Base-by-base conservation (phyloP, 495 filamentous ascomycete species). In the Staphylotrichum tortipilum region DNA sequence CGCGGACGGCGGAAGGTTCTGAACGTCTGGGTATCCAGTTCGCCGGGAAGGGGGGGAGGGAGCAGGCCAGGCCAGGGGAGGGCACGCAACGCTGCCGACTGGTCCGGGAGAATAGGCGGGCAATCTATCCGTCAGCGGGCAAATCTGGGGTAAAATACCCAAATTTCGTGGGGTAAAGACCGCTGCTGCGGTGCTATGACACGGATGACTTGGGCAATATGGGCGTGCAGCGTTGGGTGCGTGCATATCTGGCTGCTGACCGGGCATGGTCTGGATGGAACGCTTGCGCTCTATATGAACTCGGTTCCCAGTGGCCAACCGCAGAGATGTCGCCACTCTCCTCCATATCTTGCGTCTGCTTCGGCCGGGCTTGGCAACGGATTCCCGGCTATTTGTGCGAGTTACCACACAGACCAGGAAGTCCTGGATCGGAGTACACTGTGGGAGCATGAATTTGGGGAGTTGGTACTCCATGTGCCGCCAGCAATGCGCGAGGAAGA, bases 61-160 rank as follows among this genome's bases (percentile, higher is more conserved):
- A n/a, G n/a, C n/a, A n/a, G n/a, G n/a, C n/a, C n/a, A n/a, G n/a
- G n/a, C n/a, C n/a, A n/a, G n/a, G n/a, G 19, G 46, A 51, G 19
- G 15, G 35, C 35, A 40, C 31, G 53, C 61, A 51, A 59, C 30
- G 58, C 58, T 64, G 61, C 61, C 61, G 61, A 64, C 58, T 64
- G 61, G 61, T 57, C 58, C 55, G 56, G 53, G 30, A 40, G 17
- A 50, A 59, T 57, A 50, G 19, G 41, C 11, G 4, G 3, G 23
- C 49, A 49, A 57, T 61, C 23, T 59, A 59, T 56, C 42, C 42
- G 33, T 53, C 47, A 36, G 34, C 57, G 36, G 60, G 53, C 36
- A 60, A 61, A 58, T 58, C 60, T 58, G 60, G 60, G 57, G 60
- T 61, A 63, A 63, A 52, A 51, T 42, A 49, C 22, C 43, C 45